phyloP scores from a whole-genome alignment of 192 early-diverging fungal genomes.

The Chytriomyces sp. region DNA sequence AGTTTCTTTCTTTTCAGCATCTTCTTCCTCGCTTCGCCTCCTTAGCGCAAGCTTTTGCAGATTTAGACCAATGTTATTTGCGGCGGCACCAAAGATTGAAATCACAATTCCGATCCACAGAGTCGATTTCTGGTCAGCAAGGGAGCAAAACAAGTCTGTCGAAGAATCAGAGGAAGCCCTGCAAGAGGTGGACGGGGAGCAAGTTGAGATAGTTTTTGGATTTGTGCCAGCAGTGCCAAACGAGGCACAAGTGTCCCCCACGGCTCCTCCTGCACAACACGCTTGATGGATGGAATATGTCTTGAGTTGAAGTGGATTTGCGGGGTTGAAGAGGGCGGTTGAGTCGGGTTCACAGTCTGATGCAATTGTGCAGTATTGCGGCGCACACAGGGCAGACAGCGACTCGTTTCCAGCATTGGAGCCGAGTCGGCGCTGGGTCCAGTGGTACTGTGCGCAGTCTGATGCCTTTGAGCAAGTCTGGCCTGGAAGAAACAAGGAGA shows the following conservation, averaged over 20 bases:
- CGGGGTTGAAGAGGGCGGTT: conserved; percentile 28
- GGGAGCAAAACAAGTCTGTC: conserved; percentile 1
- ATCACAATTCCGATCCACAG: conserved; percentile 78
- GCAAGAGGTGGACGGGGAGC: conserved; percentile 2
- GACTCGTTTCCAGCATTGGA: neutral
- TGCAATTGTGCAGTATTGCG: conserved; percentile 32
- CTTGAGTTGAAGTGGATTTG: conserved; percentile 24
- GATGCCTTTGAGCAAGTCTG: conserved; percentile 30
- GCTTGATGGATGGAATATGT: conserved; percentile 15
- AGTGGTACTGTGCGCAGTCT: conserved; percentile 36
- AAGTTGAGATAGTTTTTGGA: conserved; percentile 12
- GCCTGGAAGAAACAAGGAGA: neutral
- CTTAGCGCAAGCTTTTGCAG: conserved; percentile 79
- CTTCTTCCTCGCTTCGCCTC: conserved; percentile 62
- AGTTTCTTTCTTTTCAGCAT: conserved; percentile 41
- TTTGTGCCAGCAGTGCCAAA: neutral
- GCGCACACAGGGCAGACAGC: conserved; percentile 23
- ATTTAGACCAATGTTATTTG: conserved; percentile 79
- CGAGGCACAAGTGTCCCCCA: conserved; percentile 13
- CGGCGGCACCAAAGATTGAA: conserved; percentile 67
- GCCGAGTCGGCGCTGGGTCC: conserved; percentile 11
- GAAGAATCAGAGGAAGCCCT: neutral
- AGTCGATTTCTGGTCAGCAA: conserved; percentile 12
- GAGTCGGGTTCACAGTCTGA: conserved; percentile 22
- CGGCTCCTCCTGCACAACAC: conserved; percentile 28